Conservation (phyloP, 768 basidiomycete genomes). For the Lentinula lateritia region DNA sequence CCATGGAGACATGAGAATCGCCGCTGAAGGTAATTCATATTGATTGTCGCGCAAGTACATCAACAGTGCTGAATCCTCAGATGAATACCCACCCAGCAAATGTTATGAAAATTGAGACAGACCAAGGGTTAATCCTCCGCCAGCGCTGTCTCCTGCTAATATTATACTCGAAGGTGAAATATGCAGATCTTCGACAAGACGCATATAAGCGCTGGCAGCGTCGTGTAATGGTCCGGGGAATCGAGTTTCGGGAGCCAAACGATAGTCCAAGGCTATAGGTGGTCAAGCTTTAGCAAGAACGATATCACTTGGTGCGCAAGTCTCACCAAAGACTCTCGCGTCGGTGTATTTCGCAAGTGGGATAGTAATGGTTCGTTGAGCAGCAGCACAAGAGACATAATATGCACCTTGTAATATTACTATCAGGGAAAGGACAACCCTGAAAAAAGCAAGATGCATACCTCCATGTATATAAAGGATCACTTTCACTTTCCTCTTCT, state of each 20-base stretch:
- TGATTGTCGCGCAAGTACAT: conserved; percentile 94
- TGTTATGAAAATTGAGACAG: background rate
- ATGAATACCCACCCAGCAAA: background rate
- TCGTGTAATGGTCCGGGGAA: conserved; percentile 91
- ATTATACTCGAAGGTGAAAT: conserved; percentile 91
- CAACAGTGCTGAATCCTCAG: conserved; percentile 45
- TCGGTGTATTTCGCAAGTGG: conserved; percentile 85
- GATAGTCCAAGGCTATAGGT: conserved; percentile 81
- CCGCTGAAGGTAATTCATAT: conserved; percentile 79
- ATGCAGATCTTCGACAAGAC: conserved; percentile 80
- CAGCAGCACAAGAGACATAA: conserved; percentile 86
- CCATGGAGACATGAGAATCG: conserved; percentile 92
- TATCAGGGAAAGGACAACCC: background rate
- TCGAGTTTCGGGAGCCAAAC: conserved; percentile 89
- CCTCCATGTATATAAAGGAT: conserved; percentile 95
- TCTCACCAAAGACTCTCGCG: conserved; percentile 74
- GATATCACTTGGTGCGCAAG: background rate
- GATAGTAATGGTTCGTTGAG: conserved; percentile 86
- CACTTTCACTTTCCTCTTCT: conserved; percentile 64
- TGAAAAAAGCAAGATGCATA: conserved; percentile 24
- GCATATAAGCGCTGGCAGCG: conserved; percentile 79
- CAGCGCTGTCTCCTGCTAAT: conserved; percentile 88
- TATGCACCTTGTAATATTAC: conserved; percentile 64
- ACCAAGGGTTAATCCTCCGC: conserved; percentile 73
- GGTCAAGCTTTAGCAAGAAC: background rate